These are phyloP conservation scores for Pholiota microspora DNA, from an alignment of 768 basidiomycete genomes.

Conservation along the genomic window DNA sequence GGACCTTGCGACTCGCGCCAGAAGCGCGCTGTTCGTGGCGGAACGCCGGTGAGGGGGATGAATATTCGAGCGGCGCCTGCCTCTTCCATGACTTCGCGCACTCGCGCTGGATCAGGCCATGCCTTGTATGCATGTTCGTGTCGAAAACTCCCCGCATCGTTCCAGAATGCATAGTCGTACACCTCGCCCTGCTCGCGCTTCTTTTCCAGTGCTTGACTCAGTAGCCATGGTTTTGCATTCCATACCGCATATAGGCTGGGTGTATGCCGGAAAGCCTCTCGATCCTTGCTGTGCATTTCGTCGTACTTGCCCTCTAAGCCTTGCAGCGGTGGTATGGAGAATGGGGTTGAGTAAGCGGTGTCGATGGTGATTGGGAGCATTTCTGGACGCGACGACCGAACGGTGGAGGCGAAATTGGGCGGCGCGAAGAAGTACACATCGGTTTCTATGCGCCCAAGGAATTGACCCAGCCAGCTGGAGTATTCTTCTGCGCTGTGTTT, in stretches of 20 bases:
- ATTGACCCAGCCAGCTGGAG: conserved; percentile 39
- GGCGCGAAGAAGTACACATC: conserved; percentile 57
- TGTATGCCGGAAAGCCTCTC: conserved; percentile 39
- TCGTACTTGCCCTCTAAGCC: conserved; percentile 32
- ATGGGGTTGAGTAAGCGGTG: conserved; percentile 43
- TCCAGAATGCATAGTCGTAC: conserved; percentile 60
- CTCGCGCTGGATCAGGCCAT: conserved; percentile 48
- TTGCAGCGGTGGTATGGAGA: conserved; percentile 44
- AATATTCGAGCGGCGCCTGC: conserved; percentile 44
- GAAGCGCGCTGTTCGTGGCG: conserved; percentile 23
- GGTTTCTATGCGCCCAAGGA: conserved; percentile 41
- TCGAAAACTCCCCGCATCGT: conserved; percentile 54
- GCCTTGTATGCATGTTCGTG: conserved; percentile 35
- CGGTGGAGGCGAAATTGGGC: conserved; percentile 28
- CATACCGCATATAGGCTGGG: conserved; percentile 54
- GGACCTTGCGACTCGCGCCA: conserved; percentile 50
- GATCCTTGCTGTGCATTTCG: conserved; percentile 42
- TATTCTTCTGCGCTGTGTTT: conserved; percentile 50
- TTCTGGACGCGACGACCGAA: conserved; percentile 10
- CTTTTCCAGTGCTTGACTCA: conserved; percentile 38
- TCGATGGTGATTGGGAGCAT: conserved; percentile 39
- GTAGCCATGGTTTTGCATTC: conserved; percentile 53
- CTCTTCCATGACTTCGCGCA: conserved; percentile 38
- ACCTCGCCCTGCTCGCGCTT: conserved; percentile 21
- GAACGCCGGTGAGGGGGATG: conserved; percentile 41